phyloP scores from a whole-genome alignment of 1,284 basidiomycete species.

The Sporisorium reilianum region DNA sequence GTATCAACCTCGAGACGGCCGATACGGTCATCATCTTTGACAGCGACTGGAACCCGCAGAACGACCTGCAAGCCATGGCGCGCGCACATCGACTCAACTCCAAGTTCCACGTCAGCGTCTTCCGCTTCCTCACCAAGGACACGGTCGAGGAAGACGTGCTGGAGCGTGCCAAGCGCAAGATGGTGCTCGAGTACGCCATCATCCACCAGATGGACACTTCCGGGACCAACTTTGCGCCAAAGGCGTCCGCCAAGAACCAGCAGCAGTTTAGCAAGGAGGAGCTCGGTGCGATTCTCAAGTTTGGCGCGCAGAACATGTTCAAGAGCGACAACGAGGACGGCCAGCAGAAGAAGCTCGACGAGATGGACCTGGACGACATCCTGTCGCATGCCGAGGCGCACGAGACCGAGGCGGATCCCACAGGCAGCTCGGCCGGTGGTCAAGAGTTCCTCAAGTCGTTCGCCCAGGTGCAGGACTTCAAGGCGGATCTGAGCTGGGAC shows the following conservation, averaged over 20 bases:
- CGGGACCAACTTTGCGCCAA: constrained; percentile 89
- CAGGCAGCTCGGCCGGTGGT: constrained; percentile 88
- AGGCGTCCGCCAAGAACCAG: constrained; percentile 69
- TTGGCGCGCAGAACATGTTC: constrained; percentile 99
- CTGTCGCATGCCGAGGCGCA: constrained; percentile 96
- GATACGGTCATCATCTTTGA: constrained; percentile 99
- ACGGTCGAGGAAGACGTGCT: constrained; percentile 99
- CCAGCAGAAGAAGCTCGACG: constrained; percentile 95
- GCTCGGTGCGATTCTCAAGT: constrained; percentile 97
- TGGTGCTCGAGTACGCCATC: constrained; percentile 99
- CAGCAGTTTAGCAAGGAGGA: constrained; percentile 95
- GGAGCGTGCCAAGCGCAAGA: constrained; percentile 98
- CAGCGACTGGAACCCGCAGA: constrained; percentile 89
- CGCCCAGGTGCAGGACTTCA: constrained; percentile 95
- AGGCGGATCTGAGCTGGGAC: constrained; percentile 94
- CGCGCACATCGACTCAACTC: constrained; percentile 74
- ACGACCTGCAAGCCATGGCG: constrained; percentile 99
- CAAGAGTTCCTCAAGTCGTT: constrained; percentile 96
- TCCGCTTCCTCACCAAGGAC: constrained; percentile 96
- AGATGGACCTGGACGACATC: constrained; percentile 99
- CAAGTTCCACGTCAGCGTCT: constrained; percentile 97
- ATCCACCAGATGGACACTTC: constrained; percentile 99
- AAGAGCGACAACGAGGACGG: constrained; percentile 89
- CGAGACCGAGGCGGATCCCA: constrained; percentile 81
- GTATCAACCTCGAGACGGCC: constrained; percentile 78